Base-by-base conservation (phyloP, 768 basidiomycete species). In the Tephrocybe sp. region DNA sequence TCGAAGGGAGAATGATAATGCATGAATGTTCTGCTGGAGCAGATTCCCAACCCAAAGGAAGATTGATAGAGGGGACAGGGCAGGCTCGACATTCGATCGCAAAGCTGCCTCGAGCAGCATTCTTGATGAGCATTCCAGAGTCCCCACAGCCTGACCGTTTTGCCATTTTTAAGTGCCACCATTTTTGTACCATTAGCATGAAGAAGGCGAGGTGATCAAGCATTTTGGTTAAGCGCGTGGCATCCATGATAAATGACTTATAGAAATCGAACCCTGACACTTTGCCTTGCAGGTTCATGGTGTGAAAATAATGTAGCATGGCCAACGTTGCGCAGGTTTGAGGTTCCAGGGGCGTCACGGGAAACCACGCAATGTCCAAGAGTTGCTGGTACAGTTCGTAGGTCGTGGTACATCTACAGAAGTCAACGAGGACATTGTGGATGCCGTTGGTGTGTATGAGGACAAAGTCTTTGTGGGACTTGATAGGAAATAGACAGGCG, bases 131-230 rank as follows among this genome's bases (percentile, higher is more conserved):
- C 10, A 35, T 6, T 11, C 46, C 22, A 32, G 49, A 53, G 14
- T 55, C 53, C 6, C 49, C 53, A 16, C 51, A 39, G 8, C 59
- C 59, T 30, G 50, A 53, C 10, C 51, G 14, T 23, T 57, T 57
- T 12, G 48, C 36, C 42, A 49, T 46, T 39, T 57, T 59, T 26
- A 59, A 48, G 39, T 59, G 58, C 2, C 52, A 36, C 55, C 58
- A 59, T 34, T 53, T 39, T 5, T 39, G 31, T 5, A 48, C 48
- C 33, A 54, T 49, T 20, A 50, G 12, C 48, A 50, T 54, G 17
- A 39, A 54, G 13, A 31, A 16, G 19, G 48, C 3, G 3, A 54
- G 43, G 22, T 38, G 43, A 45, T 54, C 40, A 16, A 45, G 54
- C 14, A 55, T 17, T n/a, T 52, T 43, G 14, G 16, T 38, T 12